Evolutionary conservation across 441 rosid species (phyloP).

Genomic region (Pelargonium myrrhifolium): DNA sequence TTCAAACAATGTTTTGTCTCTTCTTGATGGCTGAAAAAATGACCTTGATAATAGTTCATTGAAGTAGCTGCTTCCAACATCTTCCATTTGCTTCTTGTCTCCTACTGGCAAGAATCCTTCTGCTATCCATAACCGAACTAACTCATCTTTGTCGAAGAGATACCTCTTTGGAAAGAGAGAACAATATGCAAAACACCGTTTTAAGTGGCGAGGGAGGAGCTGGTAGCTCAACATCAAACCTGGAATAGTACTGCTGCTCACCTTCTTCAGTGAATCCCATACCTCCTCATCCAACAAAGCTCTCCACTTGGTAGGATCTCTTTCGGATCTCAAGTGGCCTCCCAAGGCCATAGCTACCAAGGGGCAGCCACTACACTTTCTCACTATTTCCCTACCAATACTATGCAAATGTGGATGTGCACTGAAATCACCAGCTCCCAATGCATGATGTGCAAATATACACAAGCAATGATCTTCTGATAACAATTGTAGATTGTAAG

Average conservation of each 20-base stretch:
- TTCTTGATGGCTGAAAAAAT: constrained; percentile 11
- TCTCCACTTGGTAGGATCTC: not conserved
- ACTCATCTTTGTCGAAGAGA: not conserved
- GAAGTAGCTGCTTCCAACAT: not conserved
- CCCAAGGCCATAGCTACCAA: constrained; percentile 11
- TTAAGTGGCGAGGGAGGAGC: not conserved
- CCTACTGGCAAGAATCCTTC: not conserved
- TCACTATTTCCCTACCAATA: not conserved
- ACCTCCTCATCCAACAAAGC: not conserved
- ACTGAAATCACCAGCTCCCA: not conserved
- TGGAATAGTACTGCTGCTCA: not conserved
- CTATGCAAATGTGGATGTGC: not conserved
- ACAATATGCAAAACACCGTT: constrained; percentile 13
- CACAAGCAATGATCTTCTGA: constrained; percentile 2
- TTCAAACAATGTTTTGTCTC: not conserved
- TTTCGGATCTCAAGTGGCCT: not conserved
- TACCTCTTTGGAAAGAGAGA: constrained; percentile 9
- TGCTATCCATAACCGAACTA: constrained; percentile 17
- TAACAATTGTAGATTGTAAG: not conserved
- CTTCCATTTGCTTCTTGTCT: constrained; percentile 1
- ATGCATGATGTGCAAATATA: not conserved
- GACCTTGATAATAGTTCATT: not conserved
- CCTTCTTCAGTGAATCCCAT: not conserved
- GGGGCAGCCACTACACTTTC: constrained; percentile 11
- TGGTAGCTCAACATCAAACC: constrained; percentile 12